Evolutionary conservation across 768 basidiomycete species (phyloP).

Genomic region (Amanita jacksonii): DNA sequence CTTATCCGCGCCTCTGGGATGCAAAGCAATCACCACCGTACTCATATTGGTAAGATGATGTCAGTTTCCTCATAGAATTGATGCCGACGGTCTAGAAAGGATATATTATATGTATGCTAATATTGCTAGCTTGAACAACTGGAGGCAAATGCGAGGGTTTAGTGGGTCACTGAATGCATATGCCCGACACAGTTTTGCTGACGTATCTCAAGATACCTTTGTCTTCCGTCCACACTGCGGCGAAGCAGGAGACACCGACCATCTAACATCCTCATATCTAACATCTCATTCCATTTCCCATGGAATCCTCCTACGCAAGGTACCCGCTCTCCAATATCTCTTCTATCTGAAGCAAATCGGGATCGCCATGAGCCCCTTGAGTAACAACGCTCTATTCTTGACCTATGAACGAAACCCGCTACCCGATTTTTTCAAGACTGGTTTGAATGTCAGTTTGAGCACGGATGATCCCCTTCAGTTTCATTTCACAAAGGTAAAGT

Average conservation of each 20-base stretch:
- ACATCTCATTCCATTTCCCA: slow-evolving; percentile 98
- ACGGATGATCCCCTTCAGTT: slow-evolving; percentile 96
- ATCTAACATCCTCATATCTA: slow-evolving; percentile 91
- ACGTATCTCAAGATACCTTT: slow-evolving; percentile 63
- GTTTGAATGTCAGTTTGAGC: slow-evolving; percentile 91
- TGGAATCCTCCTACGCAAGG: slow-evolving; percentile 96
- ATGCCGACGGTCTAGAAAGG: slow-evolving; percentile 33
- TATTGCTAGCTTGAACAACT: slow-evolving; percentile 90
- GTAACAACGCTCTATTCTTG: slow-evolving; percentile 95
- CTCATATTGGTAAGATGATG: slow-evolving; percentile 72
- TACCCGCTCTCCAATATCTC: slow-evolving; percentile 93
- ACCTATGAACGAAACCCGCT: slow-evolving; percentile 96
- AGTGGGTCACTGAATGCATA: slow-evolving; percentile 44
- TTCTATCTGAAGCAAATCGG: slow-evolving; percentile 99
- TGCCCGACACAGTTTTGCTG: not conserved
- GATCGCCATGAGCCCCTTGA: slow-evolving; percentile 95
- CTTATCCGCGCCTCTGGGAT: slow-evolving; percentile 86
- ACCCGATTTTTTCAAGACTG: slow-evolving; percentile 93
- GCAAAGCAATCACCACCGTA: slow-evolving; percentile 86
- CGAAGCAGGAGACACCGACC: slow-evolving; percentile 97
- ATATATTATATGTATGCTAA: slow-evolving; percentile 98
- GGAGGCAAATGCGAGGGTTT: slow-evolving; percentile 82
- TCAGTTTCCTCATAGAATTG: not conserved
- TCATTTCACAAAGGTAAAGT: slow-evolving; percentile 88
- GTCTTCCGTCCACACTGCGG: slow-evolving; percentile 95